These are phyloP conservation scores for Helicocarpus griseus DNA, from an alignment of 2,329 filamentous ascomycete genomes.

Conservation along the genomic window DNA sequence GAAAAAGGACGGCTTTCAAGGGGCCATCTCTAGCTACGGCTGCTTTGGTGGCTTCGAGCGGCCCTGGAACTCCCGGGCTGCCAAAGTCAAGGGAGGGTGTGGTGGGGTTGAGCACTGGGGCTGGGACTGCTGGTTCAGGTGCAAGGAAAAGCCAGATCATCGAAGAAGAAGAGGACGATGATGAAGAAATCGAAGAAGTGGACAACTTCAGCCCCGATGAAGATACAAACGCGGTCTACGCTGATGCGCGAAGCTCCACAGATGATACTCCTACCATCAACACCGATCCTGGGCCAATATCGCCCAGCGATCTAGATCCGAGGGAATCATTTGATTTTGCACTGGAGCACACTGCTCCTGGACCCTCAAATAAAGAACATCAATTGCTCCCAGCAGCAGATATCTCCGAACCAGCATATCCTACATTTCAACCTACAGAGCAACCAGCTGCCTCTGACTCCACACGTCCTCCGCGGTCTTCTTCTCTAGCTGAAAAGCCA, in stretches of 20 bases:
- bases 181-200: constrained; percentile 32
- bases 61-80: constrained; percentile 25
- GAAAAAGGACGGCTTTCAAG: constrained; percentile 37
- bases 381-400: constrained; percentile 12
- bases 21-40: constrained; percentile 34
- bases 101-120: constrained; percentile 13
- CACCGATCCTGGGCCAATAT: neutral
- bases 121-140: constrained; percentile 17
- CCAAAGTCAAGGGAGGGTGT: constrained; percentile 21
- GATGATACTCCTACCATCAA: constrained; percentile 12
- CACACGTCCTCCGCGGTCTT: constrained; percentile 29
- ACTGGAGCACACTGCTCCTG: neutral
- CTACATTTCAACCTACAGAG: constrained; percentile 22
- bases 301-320: neutral
- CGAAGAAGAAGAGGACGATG: constrained; percentile 35
- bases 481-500: constrained; percentile 19
- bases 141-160: constrained; percentile 35
- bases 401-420: constrained; percentile 15
- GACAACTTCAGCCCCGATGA: constrained; percentile 29
- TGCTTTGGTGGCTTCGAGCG: constrained; percentile 23
- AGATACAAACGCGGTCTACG: constrained; percentile 12
- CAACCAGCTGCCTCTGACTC: constrained; percentile 20
- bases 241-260: constrained; percentile 15
- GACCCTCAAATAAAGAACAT: constrained; percentile 2
- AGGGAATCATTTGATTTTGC: neutral